These are phyloP conservation scores for Phytopythium delawarense DNA, from an alignment of 352 stramenopile genomes.

Conservation along the genomic window DNA sequence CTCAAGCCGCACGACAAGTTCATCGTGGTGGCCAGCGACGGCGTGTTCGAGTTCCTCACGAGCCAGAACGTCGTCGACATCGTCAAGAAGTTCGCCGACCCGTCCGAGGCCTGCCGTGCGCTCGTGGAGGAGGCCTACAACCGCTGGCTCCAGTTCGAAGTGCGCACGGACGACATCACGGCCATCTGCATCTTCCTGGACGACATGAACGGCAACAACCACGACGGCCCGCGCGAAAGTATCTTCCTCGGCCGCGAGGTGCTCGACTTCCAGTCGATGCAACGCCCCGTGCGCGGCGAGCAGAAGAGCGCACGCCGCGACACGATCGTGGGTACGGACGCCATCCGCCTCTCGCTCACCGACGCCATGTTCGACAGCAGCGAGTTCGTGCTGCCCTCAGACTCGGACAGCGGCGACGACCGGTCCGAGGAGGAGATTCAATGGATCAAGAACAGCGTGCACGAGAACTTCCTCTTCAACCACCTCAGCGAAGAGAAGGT, in stretches of 20 bases:
- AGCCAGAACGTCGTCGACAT: slow-evolving; percentile 94
- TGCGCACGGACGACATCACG: slow-evolving; percentile 95
- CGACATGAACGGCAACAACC: slow-evolving; percentile 49
- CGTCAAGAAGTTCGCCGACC: slow-evolving; percentile 78
- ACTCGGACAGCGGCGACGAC: slow-evolving; percentile 18
- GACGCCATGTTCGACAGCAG: slow-evolving; percentile 42
- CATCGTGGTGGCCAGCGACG: slow-evolving; percentile 92
- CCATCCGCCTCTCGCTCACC: slow-evolving; percentile 73
- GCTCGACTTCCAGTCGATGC: slow-evolving; percentile 80
- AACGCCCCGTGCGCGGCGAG: slow-evolving; percentile 69
- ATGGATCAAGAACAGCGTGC: slow-evolving; percentile 85
- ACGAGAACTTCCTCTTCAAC: slow-evolving; percentile 92
- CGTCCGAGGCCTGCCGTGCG: slow-evolving; percentile 83
- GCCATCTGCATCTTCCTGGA: slow-evolving; percentile 87
- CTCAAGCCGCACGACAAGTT: slow-evolving; percentile 90
- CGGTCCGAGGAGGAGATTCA: slow-evolving; percentile 82
- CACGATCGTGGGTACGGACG: slow-evolving; percentile 84
- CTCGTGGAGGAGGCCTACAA: slow-evolving; percentile 92
- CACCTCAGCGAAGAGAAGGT: slow-evolving; percentile 88
- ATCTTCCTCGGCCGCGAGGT: slow-evolving; percentile 84
- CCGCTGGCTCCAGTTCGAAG: slow-evolving; percentile 92
- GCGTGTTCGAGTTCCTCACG: slow-evolving; percentile 95
- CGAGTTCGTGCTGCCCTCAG: slow-evolving; percentile 13
- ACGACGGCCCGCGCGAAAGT: slow-evolving; percentile 63
- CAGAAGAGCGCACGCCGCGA: slow-evolving; percentile 62